Evolutionary conservation across 352 stramenopile genomes (phyloP).

Genomic region (Phytophthora sp.): DNA sequence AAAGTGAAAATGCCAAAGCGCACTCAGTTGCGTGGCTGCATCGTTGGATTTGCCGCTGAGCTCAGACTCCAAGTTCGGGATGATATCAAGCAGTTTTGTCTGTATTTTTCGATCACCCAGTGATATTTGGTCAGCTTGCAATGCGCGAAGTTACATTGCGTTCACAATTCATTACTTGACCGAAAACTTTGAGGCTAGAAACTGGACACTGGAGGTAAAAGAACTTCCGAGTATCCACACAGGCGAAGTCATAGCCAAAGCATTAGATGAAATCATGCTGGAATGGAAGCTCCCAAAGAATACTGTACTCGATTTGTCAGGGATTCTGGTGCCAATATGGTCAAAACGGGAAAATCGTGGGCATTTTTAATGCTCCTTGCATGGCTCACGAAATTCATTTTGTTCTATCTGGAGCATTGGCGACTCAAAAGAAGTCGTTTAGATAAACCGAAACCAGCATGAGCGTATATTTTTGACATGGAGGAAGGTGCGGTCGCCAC

Average conservation of each 20-base stretch:
- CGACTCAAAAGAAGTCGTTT: neutral
- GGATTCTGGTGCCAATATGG: constrained; percentile 11
- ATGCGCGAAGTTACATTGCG: constrained; percentile 14
- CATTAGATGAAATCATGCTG: no score
- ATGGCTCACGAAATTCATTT: neutral
- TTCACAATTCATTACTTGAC: constrained; percentile 23
- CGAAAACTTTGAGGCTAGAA: constrained; percentile 1
- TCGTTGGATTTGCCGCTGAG: no score
- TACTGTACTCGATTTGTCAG: neutral
- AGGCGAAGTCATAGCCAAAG: no score
- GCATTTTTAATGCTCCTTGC: neutral
- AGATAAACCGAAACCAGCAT: neutral
- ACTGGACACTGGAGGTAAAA: constrained; percentile 23
- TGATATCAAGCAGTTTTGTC: neutral
- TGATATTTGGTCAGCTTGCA: constrained; percentile 20
- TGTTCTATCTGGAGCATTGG: neutral
- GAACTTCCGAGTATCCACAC: no score
- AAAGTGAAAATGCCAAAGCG: no score
- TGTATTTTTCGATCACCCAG: constrained; percentile 12
- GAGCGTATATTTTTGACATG: neutral
- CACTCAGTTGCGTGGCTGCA: no score
- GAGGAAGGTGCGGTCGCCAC: neutral
- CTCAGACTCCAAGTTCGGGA: no score
- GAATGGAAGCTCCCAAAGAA: no score
- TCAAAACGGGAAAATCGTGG: neutral